phyloP scores from a whole-genome alignment of 2,329 filamentous ascomycete species.

The Hypoxylon sp. region DNA sequence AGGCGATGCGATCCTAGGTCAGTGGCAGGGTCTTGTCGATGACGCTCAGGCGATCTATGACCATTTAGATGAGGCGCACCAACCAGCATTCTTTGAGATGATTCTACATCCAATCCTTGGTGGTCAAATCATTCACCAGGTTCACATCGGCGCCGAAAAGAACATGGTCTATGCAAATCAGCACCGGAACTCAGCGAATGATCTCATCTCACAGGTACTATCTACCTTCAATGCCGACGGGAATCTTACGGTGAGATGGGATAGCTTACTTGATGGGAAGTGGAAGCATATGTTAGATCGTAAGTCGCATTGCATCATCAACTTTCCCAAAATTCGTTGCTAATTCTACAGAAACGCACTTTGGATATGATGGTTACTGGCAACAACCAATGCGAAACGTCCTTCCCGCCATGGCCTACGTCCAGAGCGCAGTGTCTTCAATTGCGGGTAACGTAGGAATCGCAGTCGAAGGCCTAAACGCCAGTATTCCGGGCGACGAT shows the following conservation, averaged over 20 bases:
- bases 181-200: conserved; percentile 66
- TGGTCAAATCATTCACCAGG: conserved; percentile 68
- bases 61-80: conserved; percentile 62
- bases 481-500: conserved; percentile 77
- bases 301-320: conserved; percentile 47
- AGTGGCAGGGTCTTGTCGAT: conserved; percentile 67
- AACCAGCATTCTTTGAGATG: conserved; percentile 74
- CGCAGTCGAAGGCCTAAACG: conserved; percentile 75
- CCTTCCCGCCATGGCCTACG: conserved; percentile 72
- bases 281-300: conserved; percentile 75
- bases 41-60: conserved; percentile 71
- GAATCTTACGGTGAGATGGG: conserved; percentile 69
- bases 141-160: conserved; percentile 63
- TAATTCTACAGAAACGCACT: conserved; percentile 62
- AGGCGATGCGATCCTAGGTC: conserved; percentile 67
- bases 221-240: conserved; percentile 70
- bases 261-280: conserved; percentile 71
- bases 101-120: conserved; percentile 72
- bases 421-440: conserved; percentile 70
- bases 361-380: conserved; percentile 71
- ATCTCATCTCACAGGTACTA: conserved; percentile 66
- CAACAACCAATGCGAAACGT: conserved; percentile 81
- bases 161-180: conserved; percentile 68
- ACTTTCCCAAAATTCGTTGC: not conserved
- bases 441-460: conserved; percentile 75